Percentiles rank a stretch among this genome's conserved stretches.
Evolutionary conservation across 1,284 basidiomycete species (phyloP).

Genomic region (Boletellus deceptivus): DNA sequence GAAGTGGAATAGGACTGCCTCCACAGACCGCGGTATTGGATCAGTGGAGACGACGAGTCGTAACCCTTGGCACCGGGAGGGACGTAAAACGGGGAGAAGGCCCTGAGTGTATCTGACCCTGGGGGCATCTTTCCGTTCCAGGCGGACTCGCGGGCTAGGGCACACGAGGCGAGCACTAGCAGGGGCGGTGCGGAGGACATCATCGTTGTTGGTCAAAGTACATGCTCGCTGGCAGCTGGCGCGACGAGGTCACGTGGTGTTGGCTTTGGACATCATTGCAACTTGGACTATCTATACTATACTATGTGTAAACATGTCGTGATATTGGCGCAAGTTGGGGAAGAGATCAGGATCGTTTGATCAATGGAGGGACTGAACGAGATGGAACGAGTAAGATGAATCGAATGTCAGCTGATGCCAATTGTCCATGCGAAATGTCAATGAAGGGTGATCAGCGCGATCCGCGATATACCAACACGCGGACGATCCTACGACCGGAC

Average conservation of each 20-base stretch:
- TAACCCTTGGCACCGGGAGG: constrained; percentile 69
- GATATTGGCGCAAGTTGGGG: constrained; percentile 22
- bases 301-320: constrained; percentile 34
- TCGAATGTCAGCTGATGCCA: constrained; percentile 32
- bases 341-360: constrained; percentile 29
- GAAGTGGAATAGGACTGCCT: constrained; percentile 47
- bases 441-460: constrained; percentile 21
- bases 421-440: constrained; percentile 24
- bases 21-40: constrained; percentile 64
- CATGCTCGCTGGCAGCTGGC: not conserved
- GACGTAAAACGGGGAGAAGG: constrained; percentile 68
- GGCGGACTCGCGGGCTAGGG: constrained; percentile 39
- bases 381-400: constrained; percentile 28
- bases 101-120: constrained; percentile 44
- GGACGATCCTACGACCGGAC: constrained; percentile 51
- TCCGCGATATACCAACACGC: constrained; percentile 21
- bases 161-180: constrained; percentile 8
- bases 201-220: constrained; percentile 10
- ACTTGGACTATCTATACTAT: constrained; percentile 27
- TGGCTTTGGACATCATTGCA: constrained; percentile 31
- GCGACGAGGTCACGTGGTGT: constrained; percentile 27
- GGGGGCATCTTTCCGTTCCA: constrained; percentile 65
- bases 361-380: constrained; percentile 26
- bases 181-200: constrained; percentile 5
- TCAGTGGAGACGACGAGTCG: constrained; percentile 60